Conservation (phyloP, 192 early-diverging fungal genomes). For the Podochytrium sp. region DNA sequence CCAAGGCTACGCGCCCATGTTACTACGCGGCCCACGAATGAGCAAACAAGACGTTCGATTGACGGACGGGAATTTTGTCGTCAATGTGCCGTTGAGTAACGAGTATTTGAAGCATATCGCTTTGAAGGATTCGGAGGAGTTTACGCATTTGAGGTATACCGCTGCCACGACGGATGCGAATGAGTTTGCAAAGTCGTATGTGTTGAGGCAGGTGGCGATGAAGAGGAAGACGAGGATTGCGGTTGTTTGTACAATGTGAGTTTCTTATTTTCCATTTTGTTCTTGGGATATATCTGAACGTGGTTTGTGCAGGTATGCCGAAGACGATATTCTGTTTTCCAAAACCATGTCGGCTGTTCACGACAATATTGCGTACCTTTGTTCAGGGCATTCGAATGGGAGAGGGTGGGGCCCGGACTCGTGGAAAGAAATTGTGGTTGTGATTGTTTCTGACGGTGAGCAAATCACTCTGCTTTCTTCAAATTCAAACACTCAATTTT, state of each 20-base stretch:
- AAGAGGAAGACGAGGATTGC: slow-evolving; percentile 68
- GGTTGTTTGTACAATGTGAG: slow-evolving; percentile 50
- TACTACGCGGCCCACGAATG: background rate
- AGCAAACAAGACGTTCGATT: slow-evolving; percentile 32
- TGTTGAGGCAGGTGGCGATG: slow-evolving; percentile 56
- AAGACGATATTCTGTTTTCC: slow-evolving; percentile 65
- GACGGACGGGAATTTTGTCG: slow-evolving; percentile 39
- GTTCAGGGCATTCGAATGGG: slow-evolving; percentile 45
- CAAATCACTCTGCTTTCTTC: background rate
- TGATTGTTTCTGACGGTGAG: slow-evolving; percentile 79
- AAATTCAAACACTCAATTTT: background rate
- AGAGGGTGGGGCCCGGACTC: slow-evolving; percentile 62
- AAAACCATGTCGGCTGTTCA: slow-evolving; percentile 67
- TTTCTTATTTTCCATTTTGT: slow-evolving; percentile 74
- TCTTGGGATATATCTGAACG: slow-evolving; percentile 3
- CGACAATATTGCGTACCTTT: slow-evolving; percentile 70
- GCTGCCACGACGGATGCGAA: slow-evolving; percentile 72
- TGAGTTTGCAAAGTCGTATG: slow-evolving; percentile 65
- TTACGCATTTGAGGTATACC: slow-evolving; percentile 75
- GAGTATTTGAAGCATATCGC: slow-evolving; percentile 45
- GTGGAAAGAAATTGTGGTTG: slow-evolving; percentile 78
- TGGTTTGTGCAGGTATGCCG: slow-evolving; percentile 55
- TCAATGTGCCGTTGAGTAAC: slow-evolving; percentile 48
- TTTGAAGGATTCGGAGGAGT: slow-evolving; percentile 61
- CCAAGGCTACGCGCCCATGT: slow-evolving; percentile 2